phyloP scores from a whole-genome alignment of 2,329 filamentous ascomycete genomes.

The Fragosphaeria purpurea region DNA sequence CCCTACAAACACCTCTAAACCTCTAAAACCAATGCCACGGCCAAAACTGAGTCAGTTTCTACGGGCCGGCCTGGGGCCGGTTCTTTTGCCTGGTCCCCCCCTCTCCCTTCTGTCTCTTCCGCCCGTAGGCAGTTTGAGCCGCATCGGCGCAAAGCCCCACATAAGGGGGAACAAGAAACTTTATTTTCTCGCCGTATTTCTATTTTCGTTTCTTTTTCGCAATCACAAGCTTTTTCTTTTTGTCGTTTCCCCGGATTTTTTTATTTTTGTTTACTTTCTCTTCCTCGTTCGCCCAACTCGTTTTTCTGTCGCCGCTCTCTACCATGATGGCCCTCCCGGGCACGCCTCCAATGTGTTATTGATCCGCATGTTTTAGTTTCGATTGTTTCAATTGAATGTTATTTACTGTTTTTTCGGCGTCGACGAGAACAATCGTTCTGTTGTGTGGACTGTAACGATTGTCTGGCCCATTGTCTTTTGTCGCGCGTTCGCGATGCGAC shows the following conservation, averaged over 20 bases:
- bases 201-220: constrained; percentile 2
- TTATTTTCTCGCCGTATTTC: constrained; percentile 9
- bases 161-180: constrained; percentile 8
- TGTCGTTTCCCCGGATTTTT: neutral
- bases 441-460: too few relatives aligned
- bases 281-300: neutral
- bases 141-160: constrained; percentile 14
- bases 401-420: neutral
- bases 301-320: neutral
- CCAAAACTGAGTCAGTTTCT: too few relatives aligned
- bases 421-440: neutral
- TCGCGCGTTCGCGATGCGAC: neutral
- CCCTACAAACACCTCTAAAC: too few relatives aligned
- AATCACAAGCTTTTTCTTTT: constrained; percentile 1
- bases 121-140: constrained; percentile 4
- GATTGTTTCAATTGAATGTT: neutral
- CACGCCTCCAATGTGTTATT: neutral
- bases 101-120: neutral
- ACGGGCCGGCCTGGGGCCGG: too few relatives aligned
- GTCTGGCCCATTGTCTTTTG: neutral
- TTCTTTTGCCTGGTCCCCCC: neutral
- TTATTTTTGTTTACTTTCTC: neutral
- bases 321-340: neutral
- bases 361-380: neutral
- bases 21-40: too few relatives aligned